Conservation (phyloP, 1,284 basidiomycete genomes). For the Coniophora puteana region DNA sequence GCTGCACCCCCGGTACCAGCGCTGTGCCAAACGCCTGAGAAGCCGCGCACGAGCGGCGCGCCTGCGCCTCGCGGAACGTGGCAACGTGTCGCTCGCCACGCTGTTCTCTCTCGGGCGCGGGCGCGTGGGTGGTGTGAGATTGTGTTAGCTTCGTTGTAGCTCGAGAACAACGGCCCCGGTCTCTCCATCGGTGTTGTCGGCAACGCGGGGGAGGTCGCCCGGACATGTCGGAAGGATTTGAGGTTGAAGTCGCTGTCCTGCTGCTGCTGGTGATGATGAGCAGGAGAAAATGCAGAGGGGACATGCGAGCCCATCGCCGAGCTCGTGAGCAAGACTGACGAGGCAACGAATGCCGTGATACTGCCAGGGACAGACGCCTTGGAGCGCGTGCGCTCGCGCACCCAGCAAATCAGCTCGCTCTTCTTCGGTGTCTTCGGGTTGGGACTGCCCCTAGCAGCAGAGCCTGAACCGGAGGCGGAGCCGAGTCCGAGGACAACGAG, state of each 20-base stretch:
- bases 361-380: too few species aligned
- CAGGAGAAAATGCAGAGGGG: conserved; percentile 14
- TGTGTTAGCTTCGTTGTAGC: too few species aligned
- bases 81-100: conserved; percentile 62
- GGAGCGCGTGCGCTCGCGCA: conserved; percentile 39
- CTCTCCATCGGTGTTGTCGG: conserved; percentile 18
- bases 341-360: too few species aligned
- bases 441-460: too few species aligned
- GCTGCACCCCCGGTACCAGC: conserved; percentile 26
- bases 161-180: conserved; percentile 15
- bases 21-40: too few species aligned
- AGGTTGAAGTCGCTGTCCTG: too few species aligned
- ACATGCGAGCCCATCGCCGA: too few species aligned
- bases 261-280: too few species aligned
- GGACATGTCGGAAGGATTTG: conserved; percentile 66
- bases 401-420: conserved; percentile 31
- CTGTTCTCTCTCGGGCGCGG: conserved; percentile 54
- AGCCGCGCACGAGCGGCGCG: conserved; percentile 55
- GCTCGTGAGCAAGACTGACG: too few species aligned
- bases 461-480: too few species aligned
- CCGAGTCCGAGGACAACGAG: too few species aligned
- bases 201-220: conserved; percentile 30
- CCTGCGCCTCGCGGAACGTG: conserved; percentile 73
- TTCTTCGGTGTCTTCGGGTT: too few species aligned
- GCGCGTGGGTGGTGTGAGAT: conserved; percentile 27